phyloP scores from a whole-genome alignment of 352 stramenopile genomes.

The Phytophthora meadii region DNA sequence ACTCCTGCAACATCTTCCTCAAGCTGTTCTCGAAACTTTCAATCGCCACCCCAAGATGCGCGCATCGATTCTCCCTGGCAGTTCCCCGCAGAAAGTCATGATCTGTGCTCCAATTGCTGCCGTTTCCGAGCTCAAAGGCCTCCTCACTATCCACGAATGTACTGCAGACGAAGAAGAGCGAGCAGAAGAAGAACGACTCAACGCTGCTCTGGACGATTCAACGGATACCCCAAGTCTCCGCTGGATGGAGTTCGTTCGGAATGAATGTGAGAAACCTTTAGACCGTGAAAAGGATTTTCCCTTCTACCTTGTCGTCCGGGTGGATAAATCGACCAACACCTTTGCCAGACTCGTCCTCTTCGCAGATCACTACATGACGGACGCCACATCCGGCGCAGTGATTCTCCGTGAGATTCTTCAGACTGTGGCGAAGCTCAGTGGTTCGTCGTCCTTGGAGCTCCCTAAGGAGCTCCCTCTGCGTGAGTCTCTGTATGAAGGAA shows the following conservation, averaged over 20 bases:
- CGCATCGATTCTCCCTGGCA: constrained; percentile 44
- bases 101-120: constrained; percentile 56
- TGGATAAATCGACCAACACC: constrained; percentile 40
- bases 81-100: constrained; percentile 55
- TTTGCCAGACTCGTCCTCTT: constrained; percentile 62
- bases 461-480: constrained; percentile 36
- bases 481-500: constrained; percentile 64
- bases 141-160: constrained; percentile 42
- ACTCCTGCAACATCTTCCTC: constrained; percentile 46
- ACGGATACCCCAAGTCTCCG: constrained; percentile 2
- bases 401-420: constrained; percentile 56
- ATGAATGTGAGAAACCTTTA: constrained; percentile 51
- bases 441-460: constrained; percentile 6
- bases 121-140: constrained; percentile 44
- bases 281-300: constrained; percentile 58
- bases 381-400: constrained; percentile 48
- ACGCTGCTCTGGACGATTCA: constrained; percentile 19
- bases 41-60: constrained; percentile 72
- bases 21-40: constrained; percentile 56
- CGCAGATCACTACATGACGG: constrained; percentile 72
- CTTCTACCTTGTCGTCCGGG: constrained; percentile 50
- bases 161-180: constrained; percentile 35
- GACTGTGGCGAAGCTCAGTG: constrained; percentile 25
- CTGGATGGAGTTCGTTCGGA: constrained; percentile 58
- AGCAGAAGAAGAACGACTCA: constrained; percentile 29